Evolutionary conservation across 192 early-diverging fungal species (phyloP).

Genomic region (Coemansia erecta): DNA sequence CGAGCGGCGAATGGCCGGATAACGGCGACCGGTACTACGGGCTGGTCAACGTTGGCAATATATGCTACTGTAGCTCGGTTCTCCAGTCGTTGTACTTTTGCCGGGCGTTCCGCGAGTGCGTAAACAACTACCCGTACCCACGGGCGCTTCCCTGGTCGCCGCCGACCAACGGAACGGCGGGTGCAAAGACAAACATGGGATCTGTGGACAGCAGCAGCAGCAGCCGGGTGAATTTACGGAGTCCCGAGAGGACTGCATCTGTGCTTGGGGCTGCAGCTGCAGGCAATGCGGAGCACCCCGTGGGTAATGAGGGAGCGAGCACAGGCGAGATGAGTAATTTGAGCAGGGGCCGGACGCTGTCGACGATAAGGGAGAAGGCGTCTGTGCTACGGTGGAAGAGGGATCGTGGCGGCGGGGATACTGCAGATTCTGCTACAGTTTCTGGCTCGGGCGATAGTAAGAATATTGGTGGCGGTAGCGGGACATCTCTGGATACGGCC

Average conservation of each 20-base stretch:
- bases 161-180: neutral
- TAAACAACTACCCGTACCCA: constrained; percentile 72
- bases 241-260: constrained; percentile 3
- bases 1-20: constrained; percentile 47
- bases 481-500: neutral
- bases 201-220: no score
- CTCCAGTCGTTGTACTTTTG: constrained; percentile 96
- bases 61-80: constrained; percentile 91
- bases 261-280: constrained; percentile 3
- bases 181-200: no score
- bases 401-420: constrained; percentile 19
- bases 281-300: neutral
- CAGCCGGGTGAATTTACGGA: neutral
- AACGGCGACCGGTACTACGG: constrained; percentile 82
- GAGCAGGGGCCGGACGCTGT: constrained; percentile 18
- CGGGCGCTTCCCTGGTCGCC: constrained; percentile 13
- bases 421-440: neutral
- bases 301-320: no score
- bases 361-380: constrained; percentile 34
- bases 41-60: constrained; percentile 79
- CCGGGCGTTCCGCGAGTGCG: constrained; percentile 89
- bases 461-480: constrained; percentile 1
- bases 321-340: constrained; percentile 9
- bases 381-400: constrained; percentile 39
- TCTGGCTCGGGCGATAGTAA: constrained; percentile 24